A percentile compares a stretch with the other conserved stretches of the same genome.
Conservation (phyloP, 306 rosid genomes). For the Lathyrus aphaca region DNA sequence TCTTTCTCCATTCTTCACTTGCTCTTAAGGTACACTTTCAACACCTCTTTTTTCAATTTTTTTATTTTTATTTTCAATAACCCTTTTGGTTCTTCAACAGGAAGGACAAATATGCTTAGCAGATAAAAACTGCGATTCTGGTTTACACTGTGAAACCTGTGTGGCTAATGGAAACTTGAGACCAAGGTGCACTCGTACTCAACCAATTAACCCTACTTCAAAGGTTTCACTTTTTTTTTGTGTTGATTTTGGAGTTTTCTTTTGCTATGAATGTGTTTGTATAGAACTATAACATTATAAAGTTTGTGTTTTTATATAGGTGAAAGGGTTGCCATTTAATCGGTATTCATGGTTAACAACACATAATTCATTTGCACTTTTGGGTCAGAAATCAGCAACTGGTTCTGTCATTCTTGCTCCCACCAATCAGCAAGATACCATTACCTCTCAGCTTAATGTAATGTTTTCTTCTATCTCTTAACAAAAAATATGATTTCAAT, state of each 20-base stretch:
- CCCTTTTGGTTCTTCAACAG: constrained; percentile 41
- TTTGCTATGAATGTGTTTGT: background rate
- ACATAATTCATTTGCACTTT: constrained; percentile 75
- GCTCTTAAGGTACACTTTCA: constrained; percentile 62
- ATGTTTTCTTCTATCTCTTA: constrained; percentile 30
- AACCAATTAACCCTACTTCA: constrained; percentile 70
- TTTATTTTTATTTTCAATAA: background rate
- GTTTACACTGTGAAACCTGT: constrained; percentile 89
- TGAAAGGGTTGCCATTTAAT: constrained; percentile 75
- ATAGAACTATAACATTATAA: background rate
- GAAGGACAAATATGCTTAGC: constrained; percentile 62
- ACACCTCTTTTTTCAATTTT: background rate
- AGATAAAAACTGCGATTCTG: constrained; percentile 61
- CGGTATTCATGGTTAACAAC: constrained; percentile 89
- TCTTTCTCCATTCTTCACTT: constrained; percentile 51
- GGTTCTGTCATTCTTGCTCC: constrained; percentile 69
- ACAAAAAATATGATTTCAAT: background rate
- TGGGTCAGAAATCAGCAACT: constrained; percentile 71
- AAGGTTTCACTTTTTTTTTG: constrained; percentile 43
- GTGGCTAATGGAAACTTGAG: constrained; percentile 62
- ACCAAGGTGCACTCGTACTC: constrained; percentile 81
- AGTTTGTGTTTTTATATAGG: constrained; percentile 47
- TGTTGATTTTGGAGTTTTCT: background rate
- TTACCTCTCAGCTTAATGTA: constrained; percentile 84
- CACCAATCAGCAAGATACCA: constrained; percentile 79